These are phyloP conservation scores for Hypomontagnella submonticulosa DNA, from an alignment of 495 filamentous ascomycete genomes.

Conservation along the genomic window DNA sequence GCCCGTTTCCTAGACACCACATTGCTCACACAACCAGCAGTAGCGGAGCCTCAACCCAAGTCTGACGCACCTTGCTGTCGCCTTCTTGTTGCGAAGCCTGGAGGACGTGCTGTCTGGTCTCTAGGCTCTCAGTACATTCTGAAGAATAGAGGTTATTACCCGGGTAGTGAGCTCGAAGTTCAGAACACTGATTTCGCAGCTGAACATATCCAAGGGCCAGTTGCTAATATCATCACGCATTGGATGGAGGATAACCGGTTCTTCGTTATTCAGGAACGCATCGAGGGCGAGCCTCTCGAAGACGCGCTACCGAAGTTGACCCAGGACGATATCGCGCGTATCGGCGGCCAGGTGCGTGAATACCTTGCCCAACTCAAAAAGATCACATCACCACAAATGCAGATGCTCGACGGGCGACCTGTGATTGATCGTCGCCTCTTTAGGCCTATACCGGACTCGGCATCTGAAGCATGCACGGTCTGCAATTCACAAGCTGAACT, in stretches of 20 bases:
- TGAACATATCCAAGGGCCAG: background rate
- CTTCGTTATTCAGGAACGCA: background rate
- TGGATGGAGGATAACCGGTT: constrained; percentile 12
- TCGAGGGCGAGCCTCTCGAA: constrained; percentile 14
- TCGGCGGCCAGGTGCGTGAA: constrained; percentile 10
- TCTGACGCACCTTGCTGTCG: background rate
- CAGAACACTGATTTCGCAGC: background rate
- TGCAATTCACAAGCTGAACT: constrained; percentile 9
- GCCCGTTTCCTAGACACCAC: constrained; percentile 17
- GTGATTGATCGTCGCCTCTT: constrained; percentile 11
- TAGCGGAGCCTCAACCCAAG: constrained; percentile 3
- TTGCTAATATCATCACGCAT: background rate
- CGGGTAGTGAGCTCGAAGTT: constrained; percentile 10
- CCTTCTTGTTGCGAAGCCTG: constrained; percentile 1
- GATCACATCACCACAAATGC: background rate
- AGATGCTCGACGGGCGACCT: constrained; percentile 8
- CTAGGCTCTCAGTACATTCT: constrained; percentile 9
- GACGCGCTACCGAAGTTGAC: background rate
- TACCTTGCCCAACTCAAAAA: constrained; percentile 6
- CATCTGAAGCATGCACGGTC: background rate
- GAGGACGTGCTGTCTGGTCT: background rate
- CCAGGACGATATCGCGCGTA: constrained; percentile 10
- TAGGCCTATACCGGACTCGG: background rate
- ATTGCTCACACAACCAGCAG: background rate
- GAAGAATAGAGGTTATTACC: constrained; percentile 2